Percentiles rank a stretch among this genome's conserved stretches.
Conservation (phyloP, 371 early-diverging fungal genomes). For the Paraphysoderma sedebokerense region DNA sequence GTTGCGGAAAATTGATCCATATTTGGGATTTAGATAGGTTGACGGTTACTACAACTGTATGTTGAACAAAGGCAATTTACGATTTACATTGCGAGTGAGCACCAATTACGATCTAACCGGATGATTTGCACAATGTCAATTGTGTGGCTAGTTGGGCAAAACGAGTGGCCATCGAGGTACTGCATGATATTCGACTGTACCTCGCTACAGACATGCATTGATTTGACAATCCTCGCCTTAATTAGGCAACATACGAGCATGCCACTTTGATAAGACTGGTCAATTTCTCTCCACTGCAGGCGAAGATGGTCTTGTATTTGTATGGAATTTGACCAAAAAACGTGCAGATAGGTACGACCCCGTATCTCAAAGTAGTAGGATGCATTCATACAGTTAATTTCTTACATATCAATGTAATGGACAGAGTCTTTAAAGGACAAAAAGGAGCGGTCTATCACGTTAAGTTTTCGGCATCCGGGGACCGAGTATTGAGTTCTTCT, state of each 20-base stretch:
- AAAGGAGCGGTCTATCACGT: constrained; percentile 20
- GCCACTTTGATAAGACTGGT: constrained; percentile 13
- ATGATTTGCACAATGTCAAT: too few relatives aligned
- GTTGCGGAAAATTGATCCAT: constrained; percentile 17
- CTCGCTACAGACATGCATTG: too few relatives aligned
- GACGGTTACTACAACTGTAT: constrained; percentile 13
- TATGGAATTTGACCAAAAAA: constrained; percentile 20
- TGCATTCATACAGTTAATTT: too few relatives aligned
- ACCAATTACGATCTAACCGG: neutral
- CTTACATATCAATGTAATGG: too few relatives aligned
- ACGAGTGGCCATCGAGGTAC: constrained; percentile 15
- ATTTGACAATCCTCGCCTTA: neutral
- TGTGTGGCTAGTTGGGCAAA: constrained; percentile 16
- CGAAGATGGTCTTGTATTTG: constrained; percentile 20
- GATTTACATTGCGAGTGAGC: neutral
- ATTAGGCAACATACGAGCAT: constrained; percentile 16
- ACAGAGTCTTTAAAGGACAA: constrained; percentile 21
- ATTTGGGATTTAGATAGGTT: constrained; percentile 14
- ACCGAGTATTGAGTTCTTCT: constrained; percentile 13
- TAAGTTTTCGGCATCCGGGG: constrained; percentile 13
- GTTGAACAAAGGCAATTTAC: neutral
- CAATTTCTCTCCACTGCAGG: constrained; percentile 15
- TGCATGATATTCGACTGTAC: too few relatives aligned
- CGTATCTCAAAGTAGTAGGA: too few relatives aligned
- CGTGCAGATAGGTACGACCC: constrained; percentile 15